Base-by-base conservation (phyloP, 768 basidiomycete species). In the Termitomyces sp. region DNA sequence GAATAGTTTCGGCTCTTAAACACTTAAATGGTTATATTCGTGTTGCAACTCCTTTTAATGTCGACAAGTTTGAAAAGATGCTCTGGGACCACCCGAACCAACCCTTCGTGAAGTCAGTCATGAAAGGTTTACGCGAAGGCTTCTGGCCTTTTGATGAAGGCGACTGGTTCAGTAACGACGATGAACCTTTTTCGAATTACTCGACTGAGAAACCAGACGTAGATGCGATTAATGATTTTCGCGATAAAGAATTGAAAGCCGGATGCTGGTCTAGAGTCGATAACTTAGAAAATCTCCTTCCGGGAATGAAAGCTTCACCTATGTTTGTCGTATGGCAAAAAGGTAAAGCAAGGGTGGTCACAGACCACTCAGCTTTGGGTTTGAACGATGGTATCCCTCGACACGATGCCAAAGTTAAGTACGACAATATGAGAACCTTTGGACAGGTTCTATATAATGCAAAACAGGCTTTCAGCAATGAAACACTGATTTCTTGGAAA, bases 1-100 rank as follows among this genome's bases (percentile, higher is more conserved):
- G n/a, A n/a, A n/a, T n/a, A n/a, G n/a, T n/a, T n/a, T n/a, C n/a
- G n/a, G n/a, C n/a, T n/a, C n/a, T n/a, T n/a, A n/a, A n/a, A n/a
- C n/a, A n/a, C n/a, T n/a, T n/a, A n/a, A n/a, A n/a, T n/a, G n/a
- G n/a, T n/a, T n/a, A n/a, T n/a, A n/a, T n/a, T n/a, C n/a, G n/a
- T 18, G 64, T 74, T 33, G 58, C 67, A 0, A 73, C 66, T 0
- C 70, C 69, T 67, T n/a, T 70, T 47, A 60, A 70, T 28, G 58
- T 71, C 30, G 61, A 69, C 38, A 35, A 48, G 0, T 62, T 72
- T 38, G 57, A 68, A 35, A 14, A 18, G 1, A 36, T 70, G 0
- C 65, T 72, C 0, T 2, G 16, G 0, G 48, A 58, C 3, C 69
- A 74, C 51, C 67, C 71, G 0, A 74, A 74, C 32, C 68, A 60